These are phyloP conservation scores for Tricladium varicosporioides DNA, from an alignment of 2,329 filamentous ascomycete genomes.

Conservation along the genomic window DNA sequence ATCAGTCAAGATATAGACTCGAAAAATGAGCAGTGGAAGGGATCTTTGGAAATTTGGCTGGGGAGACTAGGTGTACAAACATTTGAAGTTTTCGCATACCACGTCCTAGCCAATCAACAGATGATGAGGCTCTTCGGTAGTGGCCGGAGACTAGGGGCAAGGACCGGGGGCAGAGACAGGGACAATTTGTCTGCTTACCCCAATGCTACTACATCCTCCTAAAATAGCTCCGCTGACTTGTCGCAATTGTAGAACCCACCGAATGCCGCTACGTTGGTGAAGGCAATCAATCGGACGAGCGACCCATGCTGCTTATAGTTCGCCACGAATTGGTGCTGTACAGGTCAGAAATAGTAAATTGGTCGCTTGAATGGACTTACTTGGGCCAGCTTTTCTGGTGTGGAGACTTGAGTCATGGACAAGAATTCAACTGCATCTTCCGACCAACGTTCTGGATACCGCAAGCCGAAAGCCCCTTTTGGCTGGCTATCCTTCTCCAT, in stretches of 20 bases:
- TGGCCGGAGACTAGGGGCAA: neutral
- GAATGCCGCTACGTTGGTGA: neutral
- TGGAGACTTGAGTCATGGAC: neutral
- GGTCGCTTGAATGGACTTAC: neutral
- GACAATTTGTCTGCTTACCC: neutral
- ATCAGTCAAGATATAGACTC: neutral
- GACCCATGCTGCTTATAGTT: neutral
- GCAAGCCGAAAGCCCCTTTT: neutral
- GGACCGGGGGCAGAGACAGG: neutral
- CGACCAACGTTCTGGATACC: neutral
- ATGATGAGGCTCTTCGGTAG: neutral
- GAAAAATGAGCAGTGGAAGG: neutral
- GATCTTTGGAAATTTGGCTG: neutral
- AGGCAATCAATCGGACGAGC: neutral
- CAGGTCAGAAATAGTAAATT: neutral
- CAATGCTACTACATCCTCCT: neutral
- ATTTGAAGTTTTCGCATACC: neutral
- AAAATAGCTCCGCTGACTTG: neutral
- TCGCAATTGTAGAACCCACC: neutral
- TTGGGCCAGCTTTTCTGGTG: neutral
- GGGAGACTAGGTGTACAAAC: no score
- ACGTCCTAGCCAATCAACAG: neutral
- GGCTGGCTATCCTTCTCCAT: neutral
- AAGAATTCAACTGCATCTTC: neutral
- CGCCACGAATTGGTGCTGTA: neutral